Conservation (phyloP, 768 basidiomycete genomes). For the Rhodotorula babjevae region DNA sequence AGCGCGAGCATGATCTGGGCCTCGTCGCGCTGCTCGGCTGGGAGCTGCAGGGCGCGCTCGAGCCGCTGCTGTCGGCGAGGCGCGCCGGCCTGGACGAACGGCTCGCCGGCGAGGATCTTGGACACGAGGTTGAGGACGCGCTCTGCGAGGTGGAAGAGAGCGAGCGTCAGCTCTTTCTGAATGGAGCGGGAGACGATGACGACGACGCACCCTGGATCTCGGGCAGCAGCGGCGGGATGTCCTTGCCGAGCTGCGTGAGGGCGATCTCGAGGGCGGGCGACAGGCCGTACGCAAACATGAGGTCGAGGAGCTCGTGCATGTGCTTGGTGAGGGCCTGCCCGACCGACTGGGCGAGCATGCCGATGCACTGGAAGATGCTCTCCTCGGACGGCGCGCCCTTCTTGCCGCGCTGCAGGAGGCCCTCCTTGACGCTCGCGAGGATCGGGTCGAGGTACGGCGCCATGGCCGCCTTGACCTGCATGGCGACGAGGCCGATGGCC, state of each 20-base stretch:
- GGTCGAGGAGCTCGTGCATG: slow-evolving; percentile 89
- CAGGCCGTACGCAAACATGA: slow-evolving; percentile 91
- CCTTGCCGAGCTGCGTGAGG: slow-evolving; percentile 71
- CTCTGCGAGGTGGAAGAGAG: slow-evolving; percentile 53
- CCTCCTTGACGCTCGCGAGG: slow-evolving; percentile 79
- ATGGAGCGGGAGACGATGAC: not conserved
- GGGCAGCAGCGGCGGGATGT: slow-evolving; percentile 82
- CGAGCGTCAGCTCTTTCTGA: not conserved
- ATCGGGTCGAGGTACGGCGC: slow-evolving; percentile 89
- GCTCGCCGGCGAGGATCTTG: slow-evolving; percentile 69
- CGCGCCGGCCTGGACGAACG: slow-evolving; percentile 82
- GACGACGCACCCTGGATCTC: slow-evolving; percentile 73
- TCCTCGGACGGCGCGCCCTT: slow-evolving; percentile 69
- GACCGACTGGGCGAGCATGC: slow-evolving; percentile 90
- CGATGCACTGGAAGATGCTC: slow-evolving; percentile 94
- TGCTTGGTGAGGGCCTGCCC: slow-evolving; percentile 93
- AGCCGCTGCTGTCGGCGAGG: slow-evolving; percentile 54
- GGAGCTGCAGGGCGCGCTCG: not conserved
- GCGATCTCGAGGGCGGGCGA: slow-evolving; percentile 83
- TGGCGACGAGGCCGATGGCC: slow-evolving; percentile 91
- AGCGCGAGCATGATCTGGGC: slow-evolving; percentile 64
- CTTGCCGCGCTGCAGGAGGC: slow-evolving; percentile 71
- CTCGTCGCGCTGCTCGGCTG: slow-evolving; percentile 28
- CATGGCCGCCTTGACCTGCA: slow-evolving; percentile 88
- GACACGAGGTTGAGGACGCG: slow-evolving; percentile 83